These are phyloP conservation scores for Adansonia madagascariensis DNA, from an alignment of 441 rosid genomes.

Conservation along the genomic window DNA sequence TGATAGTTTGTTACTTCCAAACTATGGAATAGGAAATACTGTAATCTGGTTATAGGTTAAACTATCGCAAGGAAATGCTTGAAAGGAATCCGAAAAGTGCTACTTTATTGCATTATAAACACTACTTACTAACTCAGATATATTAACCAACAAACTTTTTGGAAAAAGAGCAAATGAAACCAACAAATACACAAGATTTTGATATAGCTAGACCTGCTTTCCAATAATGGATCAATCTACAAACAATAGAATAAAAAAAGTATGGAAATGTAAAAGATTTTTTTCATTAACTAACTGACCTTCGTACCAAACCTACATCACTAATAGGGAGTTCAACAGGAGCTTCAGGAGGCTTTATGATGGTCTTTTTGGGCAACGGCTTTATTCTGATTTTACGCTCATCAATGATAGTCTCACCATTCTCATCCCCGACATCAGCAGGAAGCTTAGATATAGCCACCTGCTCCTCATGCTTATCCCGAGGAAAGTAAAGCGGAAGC, in stretches of 20 bases:
- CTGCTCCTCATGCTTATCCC: conserved; percentile 94
- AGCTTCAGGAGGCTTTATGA: conserved; percentile 61
- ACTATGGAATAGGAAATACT: background rate
- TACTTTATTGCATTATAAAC: background rate
- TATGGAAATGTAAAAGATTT: background rate
- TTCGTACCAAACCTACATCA: conserved; percentile 88
- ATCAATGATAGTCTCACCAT: conserved; percentile 96
- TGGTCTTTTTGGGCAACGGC: conserved; percentile 79
- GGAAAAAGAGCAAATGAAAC: background rate
- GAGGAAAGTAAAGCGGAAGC: conserved; percentile 97
- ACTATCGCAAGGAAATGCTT: background rate
- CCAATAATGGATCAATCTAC: background rate
- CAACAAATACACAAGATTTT: conserved; percentile 2
- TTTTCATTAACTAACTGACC: conserved; percentile 51
- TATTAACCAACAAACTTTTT: background rate
- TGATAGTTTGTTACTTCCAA: background rate
- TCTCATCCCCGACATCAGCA: conserved; percentile 98
- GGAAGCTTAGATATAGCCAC: conserved; percentile 93
- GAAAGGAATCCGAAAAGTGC: background rate
- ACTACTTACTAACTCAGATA: background rate
- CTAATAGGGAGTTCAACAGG: conserved; percentile 71
- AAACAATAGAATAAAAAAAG: background rate
- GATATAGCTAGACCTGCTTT: background rate
- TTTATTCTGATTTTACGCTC: conserved; percentile 97
- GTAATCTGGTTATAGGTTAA: background rate